Evolutionary conservation across 2,329 filamentous ascomycete genomes (phyloP), one percentile per base, ranked within the genome.

Genomic region (Triangularia verruculosa): DNA sequence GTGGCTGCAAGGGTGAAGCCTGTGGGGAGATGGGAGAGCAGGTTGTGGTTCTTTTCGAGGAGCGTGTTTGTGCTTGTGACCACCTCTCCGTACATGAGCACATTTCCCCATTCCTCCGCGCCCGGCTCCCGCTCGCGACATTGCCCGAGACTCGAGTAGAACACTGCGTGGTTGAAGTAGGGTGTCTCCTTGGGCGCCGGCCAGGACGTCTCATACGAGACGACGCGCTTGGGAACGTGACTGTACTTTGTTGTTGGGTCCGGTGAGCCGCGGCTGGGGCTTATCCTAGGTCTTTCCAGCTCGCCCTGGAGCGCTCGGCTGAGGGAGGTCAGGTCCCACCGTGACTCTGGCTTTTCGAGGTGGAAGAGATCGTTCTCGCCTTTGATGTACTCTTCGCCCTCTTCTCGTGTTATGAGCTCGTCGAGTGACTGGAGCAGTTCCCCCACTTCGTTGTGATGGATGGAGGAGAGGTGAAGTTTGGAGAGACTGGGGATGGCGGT

Each of bases 51-150:
- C 71, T 95, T 97, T 72, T 98, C 95, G 6, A 97, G 83, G 4
- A 98, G 81, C 0, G 93, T 97, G 77, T 94, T 97, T 27, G 95
- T 99, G 74, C 92, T 96, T 2, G 94, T 97, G 15, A 97, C 83
- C 6, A 97, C 92, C 74, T 97, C 92, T 60, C 90, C 93, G 72
- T 98, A 98, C 67, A 98, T 80, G 3, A 99, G 76, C 58, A 85
- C 79, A 58, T 88, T 85, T 4, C 95, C 95, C 81, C 96, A 98
- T 24, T 85, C 78, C 3, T 84, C 79, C 0, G 86, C 83, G 54
- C 86, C 83, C 30, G 77, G 76, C 1, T 83, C 81, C 56, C 84
- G 82, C 27, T 71, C 68, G 59, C 90, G 86, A 72, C 93, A 96
- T 25, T 85, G 78, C 24, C 80, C 77, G 9, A 98, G 80, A 64